A percentile compares a stretch with the other conserved stretches of the same genome.
phyloP scores from a whole-genome alignment of 176 grass and related monocot genomes.

The Zea luxurians region DNA sequence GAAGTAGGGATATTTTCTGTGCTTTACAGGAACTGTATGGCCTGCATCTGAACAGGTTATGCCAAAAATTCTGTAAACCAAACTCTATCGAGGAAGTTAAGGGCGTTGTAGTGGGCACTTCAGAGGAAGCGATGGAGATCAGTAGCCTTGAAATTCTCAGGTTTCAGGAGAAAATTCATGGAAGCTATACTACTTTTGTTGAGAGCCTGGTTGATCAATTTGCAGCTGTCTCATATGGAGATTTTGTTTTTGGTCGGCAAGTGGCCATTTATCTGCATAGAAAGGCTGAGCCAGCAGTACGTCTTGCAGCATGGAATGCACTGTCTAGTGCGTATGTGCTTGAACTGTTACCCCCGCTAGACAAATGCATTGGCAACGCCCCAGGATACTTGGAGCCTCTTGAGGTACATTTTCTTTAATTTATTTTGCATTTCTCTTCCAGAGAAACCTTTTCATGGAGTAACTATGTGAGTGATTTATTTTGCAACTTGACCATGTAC shows the following conservation, averaged over 20 bases:
- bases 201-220: slow-evolving; percentile 82
- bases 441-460: slow-evolving; percentile 5
- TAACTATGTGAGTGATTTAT: slow-evolving; percentile 18
- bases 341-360: slow-evolving; percentile 75
- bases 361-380: slow-evolving; percentile 63
- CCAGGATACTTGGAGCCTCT: slow-evolving; percentile 81
- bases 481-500: slow-evolving; percentile 7
- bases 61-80: slow-evolving; percentile 23
- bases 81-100: slow-evolving; percentile 32
- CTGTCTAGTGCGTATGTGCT: slow-evolving; percentile 68
- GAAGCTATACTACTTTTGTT: slow-evolving; percentile 83
- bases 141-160: slow-evolving; percentile 52
- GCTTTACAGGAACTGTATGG: slow-evolving; percentile 89
- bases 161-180: slow-evolving; percentile 83
- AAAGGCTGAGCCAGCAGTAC: slow-evolving; percentile 54
- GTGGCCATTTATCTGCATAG: slow-evolving; percentile 84
- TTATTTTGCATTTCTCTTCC: slow-evolving; percentile 25
- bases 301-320: slow-evolving; percentile 75
- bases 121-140: slow-evolving; percentile 26
- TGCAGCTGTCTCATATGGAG: slow-evolving; percentile 79
- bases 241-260: slow-evolving; percentile 77
- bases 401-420: slow-evolving; percentile 64
- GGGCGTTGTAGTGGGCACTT: background rate
- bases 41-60: slow-evolving; percentile 43
- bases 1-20: slow-evolving; percentile 69